Evolutionary conservation across 768 basidiomycete genomes (phyloP).

Genomic region (Boletus subparvulus): DNA sequence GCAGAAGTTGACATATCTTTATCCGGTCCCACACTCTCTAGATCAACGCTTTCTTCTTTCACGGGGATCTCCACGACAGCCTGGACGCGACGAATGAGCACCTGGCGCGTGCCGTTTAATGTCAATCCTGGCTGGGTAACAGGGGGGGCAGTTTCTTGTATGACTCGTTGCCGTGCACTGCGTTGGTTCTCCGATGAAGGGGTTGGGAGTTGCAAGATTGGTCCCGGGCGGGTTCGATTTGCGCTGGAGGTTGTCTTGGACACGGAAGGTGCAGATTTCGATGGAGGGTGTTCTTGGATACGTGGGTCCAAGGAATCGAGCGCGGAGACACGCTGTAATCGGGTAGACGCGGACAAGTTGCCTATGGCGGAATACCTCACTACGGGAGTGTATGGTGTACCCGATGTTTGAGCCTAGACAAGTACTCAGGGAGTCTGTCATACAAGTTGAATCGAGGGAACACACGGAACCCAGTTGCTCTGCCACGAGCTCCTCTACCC

Average conservation of each 20-base stretch:
- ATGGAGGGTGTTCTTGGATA: conserved; percentile 32
- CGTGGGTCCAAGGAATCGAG: conserved; percentile 23
- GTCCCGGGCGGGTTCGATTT: conserved; percentile 10
- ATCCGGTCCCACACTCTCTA: conserved; percentile 26
- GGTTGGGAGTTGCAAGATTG: conserved; percentile 27
- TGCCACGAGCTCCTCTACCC: conserved; percentile 57
- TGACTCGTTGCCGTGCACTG: conserved; percentile 20
- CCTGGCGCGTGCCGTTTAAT: conserved; percentile 18
- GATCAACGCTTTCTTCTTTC: conserved; percentile 58
- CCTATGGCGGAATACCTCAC: conserved; percentile 17
- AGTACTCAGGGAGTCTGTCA: not conserved
- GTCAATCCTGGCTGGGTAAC: conserved; percentile 6
- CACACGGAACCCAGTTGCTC: conserved; percentile 46
- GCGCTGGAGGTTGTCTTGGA: conserved; percentile 19
- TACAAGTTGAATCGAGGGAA: conserved; percentile 1
- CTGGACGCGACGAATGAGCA: conserved; percentile 61
- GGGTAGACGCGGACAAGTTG: conserved; percentile 33
- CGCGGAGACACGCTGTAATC: conserved; percentile 14
- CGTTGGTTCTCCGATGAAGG: conserved; percentile 33
- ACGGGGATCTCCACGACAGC: conserved; percentile 58
- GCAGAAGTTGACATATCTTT: conserved; percentile 9
- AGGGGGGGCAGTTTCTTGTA: conserved; percentile 2
- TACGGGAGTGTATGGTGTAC: conserved; percentile 37
- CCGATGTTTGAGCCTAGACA: conserved; percentile 15
- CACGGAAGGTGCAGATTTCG: conserved; percentile 32